Evolutionary conservation across 2,329 filamentous ascomycete genomes (phyloP), one percentile per base, ranked within the genome.

Genomic region (Lecanicillium sp.): DNA sequence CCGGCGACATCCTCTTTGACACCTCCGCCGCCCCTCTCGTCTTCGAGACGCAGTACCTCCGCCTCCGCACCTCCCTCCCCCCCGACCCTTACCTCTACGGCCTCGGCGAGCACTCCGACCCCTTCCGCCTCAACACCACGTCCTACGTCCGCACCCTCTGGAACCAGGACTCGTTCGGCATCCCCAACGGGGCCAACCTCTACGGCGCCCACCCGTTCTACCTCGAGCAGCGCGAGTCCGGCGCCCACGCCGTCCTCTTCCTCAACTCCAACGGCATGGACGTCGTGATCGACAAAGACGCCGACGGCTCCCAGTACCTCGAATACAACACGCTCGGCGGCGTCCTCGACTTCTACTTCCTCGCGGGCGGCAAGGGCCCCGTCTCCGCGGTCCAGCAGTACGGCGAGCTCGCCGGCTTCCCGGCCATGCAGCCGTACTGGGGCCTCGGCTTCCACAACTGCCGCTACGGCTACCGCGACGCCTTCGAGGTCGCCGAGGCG

Each of bases 361-460:
- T 86, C 58, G 77, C 84, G 10, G 88, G 88, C 0, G 85, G 86
- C 0, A 80, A 74, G 0, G 78, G 74, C 78, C 82, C 83, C 50
- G 72, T 77, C 6, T 77, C 83, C 11, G 81, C 90, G 20, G 86
- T 81, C 14, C 80, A 79, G 60, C 75, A 84, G 32, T 93, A 91
- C 60, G 82, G 87, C 53, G 64, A 68, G 49, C 77, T 83, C 2
- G 71, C 84, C 44, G 87, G 87, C 0, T 68, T 87, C 5, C 87
- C 87, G 1, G 82, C 82, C 0, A 83, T 91, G 79, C 84, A 90
- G 60, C 83, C 86, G 55, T 93, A 93, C 67, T 91, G 80, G 73
- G 81, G 83, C 0, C 80, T 94, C 51, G 89, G 89, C 1, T 91
- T 77, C 60, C 88, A 94, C 55, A 87, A 94, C 61, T 91, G 87